Evolutionary conservation across 1,284 basidiomycete species (phyloP), one percentile per base, ranked within the genome.

Genomic region (Marasmius tenuissimus): DNA sequence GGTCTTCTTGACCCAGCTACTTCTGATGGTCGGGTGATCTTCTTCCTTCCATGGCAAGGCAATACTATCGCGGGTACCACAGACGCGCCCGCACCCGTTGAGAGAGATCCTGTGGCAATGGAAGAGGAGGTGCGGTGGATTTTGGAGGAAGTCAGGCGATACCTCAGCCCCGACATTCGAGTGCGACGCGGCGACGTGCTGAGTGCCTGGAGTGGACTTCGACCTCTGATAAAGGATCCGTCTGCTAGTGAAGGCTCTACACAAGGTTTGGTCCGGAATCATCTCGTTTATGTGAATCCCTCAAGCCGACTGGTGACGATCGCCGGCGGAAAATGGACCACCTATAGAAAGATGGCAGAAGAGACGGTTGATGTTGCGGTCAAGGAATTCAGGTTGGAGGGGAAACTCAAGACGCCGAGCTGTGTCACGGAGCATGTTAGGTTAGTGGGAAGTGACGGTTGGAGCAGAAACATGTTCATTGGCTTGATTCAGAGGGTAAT

Each of bases 31-130:
- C 91, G 97, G 51, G 96, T 99, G 63, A 97, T 98, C 72, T 99
- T 98, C 85, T 98, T 98, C 86, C 85, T 99, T 20, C 97, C 97
- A 0, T 99, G 97, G 97, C 92, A 98, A 78, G 97, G 97, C 22
- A 94, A 93, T 77, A 96, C 96, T 54, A 97, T 99, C 65, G 97
- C 97, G 3, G 97, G 96, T 33, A 98, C 97, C 6, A 99, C 97
- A 20, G 97, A 99, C 75, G 85, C 92, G 0, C 91, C 94, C 0
- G 88, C 92, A 0, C 76, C 77, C 3, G 92, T 98, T 61, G 84
- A 86, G 59, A 83, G 87, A 55, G 89, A 97, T 69, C 96, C 97
- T 4, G 80, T 85, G 10, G 94, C 96, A 1, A 82, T 85, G 50
- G 97, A 98, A 77, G 93, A 97, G 69, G 97, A 99, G 72, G 96